A percentile compares a stretch with the other conserved stretches of the same genome.
Evolutionary conservation across 2,329 filamentous ascomycete species (phyloP).

Genomic region (Paraphoma chrysanthemicola): DNA sequence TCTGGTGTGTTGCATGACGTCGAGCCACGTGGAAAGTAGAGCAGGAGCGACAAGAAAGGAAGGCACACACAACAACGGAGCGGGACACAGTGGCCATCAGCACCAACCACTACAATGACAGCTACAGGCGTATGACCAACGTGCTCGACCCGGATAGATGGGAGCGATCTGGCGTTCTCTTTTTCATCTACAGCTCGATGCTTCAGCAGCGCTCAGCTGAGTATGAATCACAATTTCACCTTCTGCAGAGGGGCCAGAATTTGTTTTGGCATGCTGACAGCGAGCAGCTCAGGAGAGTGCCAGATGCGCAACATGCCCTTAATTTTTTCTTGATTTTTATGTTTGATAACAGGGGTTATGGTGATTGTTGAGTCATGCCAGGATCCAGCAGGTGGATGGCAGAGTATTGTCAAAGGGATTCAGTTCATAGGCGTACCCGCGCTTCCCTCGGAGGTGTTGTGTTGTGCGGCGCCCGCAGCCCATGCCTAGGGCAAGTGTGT

Average conservation of each 20-base stretch:
- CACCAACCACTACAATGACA: no score
- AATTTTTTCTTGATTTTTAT: slow-evolving; percentile 40
- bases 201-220: background rate
- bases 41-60: background rate
- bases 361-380: slow-evolving; percentile 31
- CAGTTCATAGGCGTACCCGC: slow-evolving; percentile 24
- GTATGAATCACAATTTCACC: background rate
- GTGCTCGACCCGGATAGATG: no score
- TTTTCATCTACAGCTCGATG: no score
- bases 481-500: slow-evolving; percentile 7
- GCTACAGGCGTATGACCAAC: no score
- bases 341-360: slow-evolving; percentile 20
- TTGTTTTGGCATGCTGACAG: slow-evolving; percentile 40
- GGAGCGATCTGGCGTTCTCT: no score
- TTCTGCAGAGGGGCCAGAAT: slow-evolving; percentile 6
- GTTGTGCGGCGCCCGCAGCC: background rate
- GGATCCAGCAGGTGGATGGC: slow-evolving; percentile 28
- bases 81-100: background rate
- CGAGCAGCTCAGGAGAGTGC: slow-evolving; percentile 12
- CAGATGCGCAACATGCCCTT: slow-evolving; percentile 43
- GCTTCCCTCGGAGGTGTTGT: slow-evolving; percentile 10
- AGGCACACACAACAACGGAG: background rate
- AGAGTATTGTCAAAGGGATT: slow-evolving; percentile 23
- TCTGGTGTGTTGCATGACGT: slow-evolving; percentile 2
- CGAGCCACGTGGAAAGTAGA: background rate